A percentile compares a stretch with the other conserved stretches of the same genome.
phyloP scores from a whole-genome alignment of 148 eudicot genomes.

The Polygonum maritimum region DNA sequence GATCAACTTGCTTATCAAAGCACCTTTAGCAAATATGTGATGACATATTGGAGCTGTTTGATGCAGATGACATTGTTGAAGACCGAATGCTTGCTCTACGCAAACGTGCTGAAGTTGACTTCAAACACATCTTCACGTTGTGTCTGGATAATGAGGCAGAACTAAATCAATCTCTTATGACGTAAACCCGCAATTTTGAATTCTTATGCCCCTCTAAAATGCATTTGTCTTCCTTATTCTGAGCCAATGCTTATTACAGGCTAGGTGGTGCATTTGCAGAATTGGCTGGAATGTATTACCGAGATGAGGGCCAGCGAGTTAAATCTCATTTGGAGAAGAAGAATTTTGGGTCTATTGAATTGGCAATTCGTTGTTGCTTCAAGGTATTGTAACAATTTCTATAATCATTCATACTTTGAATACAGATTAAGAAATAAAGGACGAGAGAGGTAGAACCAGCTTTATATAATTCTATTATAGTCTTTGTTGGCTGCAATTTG shows the following conservation, averaged over 20 bases:
- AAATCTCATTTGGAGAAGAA: slow-evolving; percentile 79
- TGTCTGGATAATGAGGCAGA: slow-evolving; percentile 42
- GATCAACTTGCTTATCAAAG: background rate
- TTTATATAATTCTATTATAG: background rate
- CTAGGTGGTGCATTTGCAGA: slow-evolving; percentile 60
- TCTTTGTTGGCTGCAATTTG: background rate
- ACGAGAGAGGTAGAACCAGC: background rate
- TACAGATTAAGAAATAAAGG: background rate
- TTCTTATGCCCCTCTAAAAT: slow-evolving; percentile 4
- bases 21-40: background rate
- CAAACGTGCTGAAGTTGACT: slow-evolving; percentile 90
- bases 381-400: slow-evolving; percentile 32
- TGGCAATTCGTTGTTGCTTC: slow-evolving; percentile 77
- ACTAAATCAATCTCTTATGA: slow-evolving; percentile 60
- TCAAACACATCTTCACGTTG: slow-evolving; percentile 53
- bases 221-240: slow-evolving; percentile 2
- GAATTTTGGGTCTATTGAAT: slow-evolving; percentile 52
- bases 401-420: background rate
- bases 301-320: slow-evolving; percentile 84
- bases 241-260: slow-evolving; percentile 33
- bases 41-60: slow-evolving; percentile 13
- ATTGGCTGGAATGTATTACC: slow-evolving; percentile 55
- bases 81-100: slow-evolving; percentile 83
- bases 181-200: slow-evolving; percentile 29
- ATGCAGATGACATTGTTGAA: slow-evolving; percentile 68